These are phyloP conservation scores for Salix udensis DNA, from an alignment of 345 rosid genomes.

Conservation along the genomic window DNA sequence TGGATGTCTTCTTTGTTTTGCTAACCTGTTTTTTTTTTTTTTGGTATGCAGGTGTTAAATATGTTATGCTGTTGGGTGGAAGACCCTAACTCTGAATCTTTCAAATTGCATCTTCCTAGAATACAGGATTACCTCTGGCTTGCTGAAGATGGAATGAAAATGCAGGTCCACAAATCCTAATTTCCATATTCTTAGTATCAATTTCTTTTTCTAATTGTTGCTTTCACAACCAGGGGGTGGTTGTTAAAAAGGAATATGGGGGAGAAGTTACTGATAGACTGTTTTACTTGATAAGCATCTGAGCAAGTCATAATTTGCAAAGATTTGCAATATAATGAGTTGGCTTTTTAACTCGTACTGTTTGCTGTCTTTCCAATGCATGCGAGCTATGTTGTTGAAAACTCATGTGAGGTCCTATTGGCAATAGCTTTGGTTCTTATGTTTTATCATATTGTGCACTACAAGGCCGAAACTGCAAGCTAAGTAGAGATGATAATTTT, in stretches of 20 bases:
- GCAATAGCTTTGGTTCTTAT: slow-evolving; percentile 1
- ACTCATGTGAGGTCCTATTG: not conserved
- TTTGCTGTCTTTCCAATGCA: not conserved
- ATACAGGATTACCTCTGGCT: no score
- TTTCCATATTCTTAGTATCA: not conserved
- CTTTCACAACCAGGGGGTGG: not conserved
- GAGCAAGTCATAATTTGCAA: not conserved
- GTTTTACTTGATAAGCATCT: no score
- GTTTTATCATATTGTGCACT: not conserved
- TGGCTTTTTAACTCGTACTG: not conserved
- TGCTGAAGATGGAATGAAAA: slow-evolving; percentile 99
- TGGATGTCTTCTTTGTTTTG: not conserved
- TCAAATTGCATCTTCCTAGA: no score
- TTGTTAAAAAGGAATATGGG: not conserved
- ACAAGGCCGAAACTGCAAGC: slow-evolving; percentile 5
- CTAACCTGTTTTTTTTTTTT: slow-evolving; percentile 4
- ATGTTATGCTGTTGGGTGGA: slow-evolving; percentile 99
- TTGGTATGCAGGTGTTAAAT: slow-evolving; percentile 59
- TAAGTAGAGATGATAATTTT: slow-evolving; percentile 11
- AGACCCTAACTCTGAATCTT: slow-evolving; percentile 92
- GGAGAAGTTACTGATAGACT: not conserved
- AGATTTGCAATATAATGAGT: not conserved
- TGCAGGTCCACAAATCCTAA: slow-evolving; percentile 55
- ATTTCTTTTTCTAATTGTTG: not conserved
- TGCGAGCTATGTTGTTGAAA: not conserved